Conservation (phyloP, 2,329 filamentous ascomycete species). For the Pestalotiopsis sp. region DNA sequence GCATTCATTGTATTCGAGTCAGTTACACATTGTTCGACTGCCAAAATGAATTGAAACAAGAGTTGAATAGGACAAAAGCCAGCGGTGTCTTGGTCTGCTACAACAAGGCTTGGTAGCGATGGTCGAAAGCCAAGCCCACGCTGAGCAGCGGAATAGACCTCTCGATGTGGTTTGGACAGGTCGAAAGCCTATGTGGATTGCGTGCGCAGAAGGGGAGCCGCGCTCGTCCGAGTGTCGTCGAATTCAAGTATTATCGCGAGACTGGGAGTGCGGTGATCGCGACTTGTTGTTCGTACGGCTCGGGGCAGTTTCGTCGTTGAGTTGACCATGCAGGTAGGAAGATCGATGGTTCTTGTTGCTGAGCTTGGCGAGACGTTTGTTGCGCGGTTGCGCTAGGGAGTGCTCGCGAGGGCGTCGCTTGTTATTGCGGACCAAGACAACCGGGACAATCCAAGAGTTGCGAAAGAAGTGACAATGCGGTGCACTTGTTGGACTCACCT, state of each 20-base stretch:
- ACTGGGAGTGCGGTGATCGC: too few species aligned
- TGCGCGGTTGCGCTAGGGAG: background rate
- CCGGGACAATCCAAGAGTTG: background rate
- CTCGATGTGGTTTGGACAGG: background rate
- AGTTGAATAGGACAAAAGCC: background rate
- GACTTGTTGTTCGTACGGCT: too few species aligned
- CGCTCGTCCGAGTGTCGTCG: too few species aligned
- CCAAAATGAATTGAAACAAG: background rate
- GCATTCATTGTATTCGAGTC: slow-evolving; percentile 12
- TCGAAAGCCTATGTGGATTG: too few species aligned
- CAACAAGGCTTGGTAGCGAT: background rate
- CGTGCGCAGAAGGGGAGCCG: too few species aligned
- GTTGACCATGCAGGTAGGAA: background rate
- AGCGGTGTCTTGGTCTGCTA: slow-evolving; percentile 10
- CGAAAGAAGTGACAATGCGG: background rate
- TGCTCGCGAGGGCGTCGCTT: background rate
- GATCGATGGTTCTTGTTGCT: background rate
- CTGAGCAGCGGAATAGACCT: background rate
- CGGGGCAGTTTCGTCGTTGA: too few species aligned
- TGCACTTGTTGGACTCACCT: background rate
- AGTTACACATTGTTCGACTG: slow-evolving; percentile 12
- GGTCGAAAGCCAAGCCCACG: background rate
- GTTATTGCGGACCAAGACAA: background rate
- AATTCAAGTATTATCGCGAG: too few species aligned
- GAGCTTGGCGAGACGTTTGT: background rate